Conservation (phyloP, 75 land plant genomes). For the Cryptomeria japonica region DNA sequence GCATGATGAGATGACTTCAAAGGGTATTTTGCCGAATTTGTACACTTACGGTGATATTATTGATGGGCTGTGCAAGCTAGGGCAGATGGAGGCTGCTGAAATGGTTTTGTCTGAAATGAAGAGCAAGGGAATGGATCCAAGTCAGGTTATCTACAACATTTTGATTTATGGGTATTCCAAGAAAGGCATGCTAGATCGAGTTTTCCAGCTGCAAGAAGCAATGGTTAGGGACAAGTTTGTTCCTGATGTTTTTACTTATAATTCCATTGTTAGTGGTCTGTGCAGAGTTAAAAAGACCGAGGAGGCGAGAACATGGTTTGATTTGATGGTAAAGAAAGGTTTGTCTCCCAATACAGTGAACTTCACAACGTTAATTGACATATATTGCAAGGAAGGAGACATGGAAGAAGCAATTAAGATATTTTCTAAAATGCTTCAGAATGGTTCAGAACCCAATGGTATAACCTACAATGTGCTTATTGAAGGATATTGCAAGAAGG, state of each 20-base stretch:
- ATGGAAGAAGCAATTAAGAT: constrained; percentile 48
- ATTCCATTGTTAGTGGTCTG: constrained; percentile 51
- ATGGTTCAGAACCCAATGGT: constrained; percentile 39
- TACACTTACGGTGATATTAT: constrained; percentile 61
- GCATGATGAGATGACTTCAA: constrained; percentile 53
- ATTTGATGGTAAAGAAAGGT: constrained; percentile 52
- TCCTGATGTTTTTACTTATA: constrained; percentile 54
- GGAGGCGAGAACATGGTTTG: constrained; percentile 54
- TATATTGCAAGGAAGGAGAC: constrained; percentile 57
- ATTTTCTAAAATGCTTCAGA: constrained; percentile 45
- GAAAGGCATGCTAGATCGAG: constrained; percentile 51
- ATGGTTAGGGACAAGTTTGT: constrained; percentile 59
- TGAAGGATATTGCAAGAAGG: constrained; percentile 57
- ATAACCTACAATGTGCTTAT: constrained; percentile 69
- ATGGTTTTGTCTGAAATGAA: constrained; percentile 55
- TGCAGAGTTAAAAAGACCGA: constrained; percentile 26
- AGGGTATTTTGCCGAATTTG: constrained; percentile 47
- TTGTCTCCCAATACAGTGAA: constrained; percentile 43
- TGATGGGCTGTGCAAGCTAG: constrained; percentile 59
- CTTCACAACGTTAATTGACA: constrained; percentile 56
- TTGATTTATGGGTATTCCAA: constrained; percentile 67
- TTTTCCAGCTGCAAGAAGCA: constrained; percentile 29
- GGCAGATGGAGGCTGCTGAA: constrained; percentile 57
- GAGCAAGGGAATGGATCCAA: constrained; percentile 40
- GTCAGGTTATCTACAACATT: constrained; percentile 47